A percentile compares a stretch with the other conserved stretches of the same genome.
phyloP scores from a whole-genome alignment of 2,329 filamentous ascomycete genomes.

The Beauveria bassiana region DNA sequence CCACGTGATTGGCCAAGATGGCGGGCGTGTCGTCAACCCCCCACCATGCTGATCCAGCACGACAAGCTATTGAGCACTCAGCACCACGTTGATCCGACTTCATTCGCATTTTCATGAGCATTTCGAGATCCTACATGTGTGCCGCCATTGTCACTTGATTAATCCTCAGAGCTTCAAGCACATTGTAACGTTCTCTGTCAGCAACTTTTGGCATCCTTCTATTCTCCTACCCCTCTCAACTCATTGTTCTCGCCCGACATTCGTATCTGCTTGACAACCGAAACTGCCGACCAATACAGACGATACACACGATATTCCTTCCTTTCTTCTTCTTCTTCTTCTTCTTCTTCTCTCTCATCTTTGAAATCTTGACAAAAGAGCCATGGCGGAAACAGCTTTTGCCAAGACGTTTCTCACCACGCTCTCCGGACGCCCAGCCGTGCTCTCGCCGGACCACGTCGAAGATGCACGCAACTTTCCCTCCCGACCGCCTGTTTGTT shows the following conservation, averaged over 20 bases:
- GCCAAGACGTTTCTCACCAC: slow-evolving; percentile 74
- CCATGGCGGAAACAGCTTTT: slow-evolving; percentile 78
- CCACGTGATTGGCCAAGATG: slow-evolving; percentile 3
- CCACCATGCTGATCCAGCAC: neutral
- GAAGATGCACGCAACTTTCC: slow-evolving; percentile 77
- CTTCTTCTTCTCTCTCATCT: too few relatives aligned
- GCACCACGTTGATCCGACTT: neutral
- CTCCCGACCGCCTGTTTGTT: slow-evolving; percentile 61
- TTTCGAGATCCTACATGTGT: neutral
- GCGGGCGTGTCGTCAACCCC: neutral
- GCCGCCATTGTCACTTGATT: neutral
- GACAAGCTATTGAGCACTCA: neutral
- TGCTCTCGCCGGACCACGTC: slow-evolving; percentile 83
- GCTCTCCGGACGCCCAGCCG: slow-evolving; percentile 70
- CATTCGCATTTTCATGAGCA: neutral
- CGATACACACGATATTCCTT: too few relatives aligned
- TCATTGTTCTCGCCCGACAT: too few relatives aligned
- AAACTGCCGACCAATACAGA: neutral
- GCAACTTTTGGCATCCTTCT: too few relatives aligned
- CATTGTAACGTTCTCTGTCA: too few relatives aligned
- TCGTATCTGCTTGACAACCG: neutral
- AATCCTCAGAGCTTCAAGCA: too few relatives aligned
- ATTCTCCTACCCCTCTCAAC: too few relatives aligned
- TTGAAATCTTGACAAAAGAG: slow-evolving; percentile 7
- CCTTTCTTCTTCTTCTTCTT: too few relatives aligned